These are phyloP conservation scores for Canna indica DNA, from an alignment of 176 grass and related monocot genomes.

Conservation along the genomic window DNA sequence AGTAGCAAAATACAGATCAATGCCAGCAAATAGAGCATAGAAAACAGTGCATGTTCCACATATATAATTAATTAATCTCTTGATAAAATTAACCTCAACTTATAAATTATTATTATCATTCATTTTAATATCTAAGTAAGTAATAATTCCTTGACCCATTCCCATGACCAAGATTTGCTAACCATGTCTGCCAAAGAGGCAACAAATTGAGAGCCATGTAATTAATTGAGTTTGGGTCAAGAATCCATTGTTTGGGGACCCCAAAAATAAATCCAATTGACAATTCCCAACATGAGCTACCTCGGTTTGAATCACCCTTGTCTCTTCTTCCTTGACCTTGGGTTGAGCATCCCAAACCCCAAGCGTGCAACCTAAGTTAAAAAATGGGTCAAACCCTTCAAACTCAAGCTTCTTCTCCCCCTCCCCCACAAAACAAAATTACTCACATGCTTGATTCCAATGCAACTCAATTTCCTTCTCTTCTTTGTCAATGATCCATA, in stretches of 20 bases:
- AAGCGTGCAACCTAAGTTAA: slow-evolving; percentile 11
- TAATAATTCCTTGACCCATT: slow-evolving; percentile 22
- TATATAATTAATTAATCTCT: too few species aligned
- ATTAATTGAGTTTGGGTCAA: slow-evolving; percentile 65
- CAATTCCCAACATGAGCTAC: slow-evolving; percentile 13
- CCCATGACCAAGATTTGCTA: slow-evolving; percentile 49
- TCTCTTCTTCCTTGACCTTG: slow-evolving; percentile 54
- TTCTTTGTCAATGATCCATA: neutral
- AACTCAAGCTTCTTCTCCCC: slow-evolving; percentile 56
- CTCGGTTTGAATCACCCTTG: slow-evolving; percentile 34
- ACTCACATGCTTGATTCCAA: neutral
- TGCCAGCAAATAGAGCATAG: neutral
- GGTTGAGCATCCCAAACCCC: neutral
- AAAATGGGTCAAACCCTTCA: slow-evolving; percentile 70
- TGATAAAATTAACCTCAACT: neutral
- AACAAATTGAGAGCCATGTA: slow-evolving; percentile 50
- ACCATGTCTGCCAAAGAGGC: slow-evolving; percentile 61
- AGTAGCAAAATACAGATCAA: neutral
- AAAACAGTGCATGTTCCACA: neutral
- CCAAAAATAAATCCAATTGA: slow-evolving; percentile 7
- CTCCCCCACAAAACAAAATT: neutral
- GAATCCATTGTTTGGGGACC: slow-evolving; percentile 11
- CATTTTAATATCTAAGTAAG: slow-evolving; percentile 12
- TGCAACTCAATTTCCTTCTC: neutral
- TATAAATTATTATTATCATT: neutral